Base-by-base conservation (phyloP, 1,284 basidiomycete genomes). In the Tilletia indica region DNA sequence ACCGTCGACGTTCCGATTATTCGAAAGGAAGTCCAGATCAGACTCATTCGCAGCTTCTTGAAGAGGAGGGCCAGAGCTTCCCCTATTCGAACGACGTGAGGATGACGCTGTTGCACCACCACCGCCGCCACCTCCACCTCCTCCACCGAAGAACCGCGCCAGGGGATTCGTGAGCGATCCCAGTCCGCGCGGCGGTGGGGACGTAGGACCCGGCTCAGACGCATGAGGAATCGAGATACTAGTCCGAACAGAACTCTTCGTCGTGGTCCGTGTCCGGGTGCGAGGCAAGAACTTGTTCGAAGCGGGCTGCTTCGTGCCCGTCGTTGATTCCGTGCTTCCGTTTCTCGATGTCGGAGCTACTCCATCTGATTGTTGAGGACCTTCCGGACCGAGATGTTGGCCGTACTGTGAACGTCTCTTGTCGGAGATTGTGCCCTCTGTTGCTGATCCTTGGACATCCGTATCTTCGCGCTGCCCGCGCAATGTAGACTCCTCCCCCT, bases 131-230 rank as follows among this genome's bases (percentile, higher is more conserved):
- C 51, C 51, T 25, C 19, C 61, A 12, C 19, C 51, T 0, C 51
- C 51, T 25, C 19, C 61, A 12, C 61, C 61, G n/a, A 64, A 64
- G 34, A 64, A 38, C 36, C 61, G 31, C 34, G 61, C 61, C 36
- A 64, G 36, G 4, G 61, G 61, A n/a, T 14, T 38, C 14, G 61
- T 64, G 4, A 34, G 61, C 16, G 34, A 34, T 14, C 61, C 61
- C 19, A 64, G 61, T 11, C 61, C 61, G 31, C 61, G 34, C 16
- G 61, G 36, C 34, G 61, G 61, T 16, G 61, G 61, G 39, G 61
- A 42, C 9, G 34, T 19, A 36, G 61, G 61, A 5, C 61, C 38
- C 36, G 36, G 61, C 16, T 25, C 31, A 38, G 61, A 16, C 3
- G 61, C 61, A 14, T 31, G 21, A 45, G 42, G 42, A 14, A 45